Evolutionary conservation across 345 rosid genomes (phyloP).

Genomic region (Camelina neglecta): DNA sequence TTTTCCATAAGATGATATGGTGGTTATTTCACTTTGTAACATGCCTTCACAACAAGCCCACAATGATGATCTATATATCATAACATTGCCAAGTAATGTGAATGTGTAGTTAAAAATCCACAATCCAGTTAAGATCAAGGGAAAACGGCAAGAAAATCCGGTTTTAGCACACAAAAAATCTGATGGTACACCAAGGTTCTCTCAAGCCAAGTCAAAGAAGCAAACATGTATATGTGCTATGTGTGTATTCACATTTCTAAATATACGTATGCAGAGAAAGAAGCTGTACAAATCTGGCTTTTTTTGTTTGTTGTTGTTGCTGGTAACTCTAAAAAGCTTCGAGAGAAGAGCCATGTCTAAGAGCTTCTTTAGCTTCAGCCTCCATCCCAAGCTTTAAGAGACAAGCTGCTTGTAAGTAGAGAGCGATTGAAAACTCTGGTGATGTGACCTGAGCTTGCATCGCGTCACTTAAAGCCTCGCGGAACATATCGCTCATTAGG

Average conservation of each 20-base stretch:
- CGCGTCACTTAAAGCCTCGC: conserved; percentile 87
- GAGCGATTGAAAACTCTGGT: conserved; percentile 82
- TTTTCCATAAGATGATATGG: conserved; percentile 3
- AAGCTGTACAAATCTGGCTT: conserved; percentile 50
- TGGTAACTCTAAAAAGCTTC: conserved; percentile 58
- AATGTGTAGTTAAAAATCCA: background rate
- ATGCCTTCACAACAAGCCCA: conserved; percentile 19
- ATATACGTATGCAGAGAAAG: conserved; percentile 29
- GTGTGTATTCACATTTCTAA: conserved; percentile 33
- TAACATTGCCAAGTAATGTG: conserved; percentile 10
- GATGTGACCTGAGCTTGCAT: conserved; percentile 86
- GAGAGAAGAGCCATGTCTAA: conserved; percentile 71
- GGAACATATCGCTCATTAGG: conserved; percentile 72
- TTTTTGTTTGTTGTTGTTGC: conserved; percentile 18
- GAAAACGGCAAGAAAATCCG: conserved; percentile 13
- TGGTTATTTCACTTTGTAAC: conserved; percentile 27
- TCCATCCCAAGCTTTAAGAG: conserved; percentile 89
- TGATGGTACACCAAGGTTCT: conserved; percentile 37
- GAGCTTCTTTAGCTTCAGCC: conserved; percentile 82
- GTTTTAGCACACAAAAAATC: conserved; percentile 40
- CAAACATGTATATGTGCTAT: conserved; percentile 35
- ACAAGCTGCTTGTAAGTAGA: conserved; percentile 87
- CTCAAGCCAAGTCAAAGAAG: conserved; percentile 34
- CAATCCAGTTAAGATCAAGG: conserved; percentile 25
- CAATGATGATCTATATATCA: background rate